Evolutionary conservation across 345 rosid species (phyloP).

Genomic region (Rhizophora apiculata): DNA sequence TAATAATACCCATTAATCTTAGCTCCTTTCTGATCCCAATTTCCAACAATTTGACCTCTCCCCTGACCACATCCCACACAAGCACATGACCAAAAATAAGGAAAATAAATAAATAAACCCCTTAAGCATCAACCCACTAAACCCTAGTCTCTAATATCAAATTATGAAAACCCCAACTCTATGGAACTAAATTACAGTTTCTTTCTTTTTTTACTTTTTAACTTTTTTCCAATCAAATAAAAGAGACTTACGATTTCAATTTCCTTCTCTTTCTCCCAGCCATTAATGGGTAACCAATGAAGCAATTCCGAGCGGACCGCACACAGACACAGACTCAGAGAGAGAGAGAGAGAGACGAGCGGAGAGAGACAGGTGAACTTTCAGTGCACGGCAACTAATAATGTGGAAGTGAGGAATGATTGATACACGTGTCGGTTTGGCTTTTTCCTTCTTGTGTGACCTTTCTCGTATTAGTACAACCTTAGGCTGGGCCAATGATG

Average conservation of each 20-base stretch:
- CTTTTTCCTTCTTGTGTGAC: not conserved
- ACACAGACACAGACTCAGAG: not conserved
- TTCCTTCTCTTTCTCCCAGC: constrained; percentile 41
- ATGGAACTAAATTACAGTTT: not conserved
- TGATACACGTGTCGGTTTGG: constrained; percentile 6
- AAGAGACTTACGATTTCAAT: constrained; percentile 38
- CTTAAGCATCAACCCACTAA: not conserved
- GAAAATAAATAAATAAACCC: not conserved
- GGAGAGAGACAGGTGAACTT: not conserved
- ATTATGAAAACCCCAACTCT: constrained; percentile 13
- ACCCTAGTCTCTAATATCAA: constrained; percentile 19
- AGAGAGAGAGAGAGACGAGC: not conserved
- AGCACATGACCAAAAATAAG: not conserved
- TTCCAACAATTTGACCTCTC: constrained; percentile 10
- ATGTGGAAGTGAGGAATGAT: not conserved
- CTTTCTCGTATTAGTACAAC: not conserved
- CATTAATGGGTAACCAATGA: constrained; percentile 18
- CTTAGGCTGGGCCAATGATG: not conserved
- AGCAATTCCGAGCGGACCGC: not conserved
- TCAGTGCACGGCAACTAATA: not conserved
- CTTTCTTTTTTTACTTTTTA: not conserved
- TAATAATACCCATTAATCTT: not conserved
- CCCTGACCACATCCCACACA: not conserved
- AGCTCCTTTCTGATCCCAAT: not conserved
- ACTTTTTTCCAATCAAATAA: not conserved